These are phyloP conservation scores for Leccinum griseonigrum DNA, from an alignment of 1,284 basidiomycete species.

Conservation along the genomic window DNA sequence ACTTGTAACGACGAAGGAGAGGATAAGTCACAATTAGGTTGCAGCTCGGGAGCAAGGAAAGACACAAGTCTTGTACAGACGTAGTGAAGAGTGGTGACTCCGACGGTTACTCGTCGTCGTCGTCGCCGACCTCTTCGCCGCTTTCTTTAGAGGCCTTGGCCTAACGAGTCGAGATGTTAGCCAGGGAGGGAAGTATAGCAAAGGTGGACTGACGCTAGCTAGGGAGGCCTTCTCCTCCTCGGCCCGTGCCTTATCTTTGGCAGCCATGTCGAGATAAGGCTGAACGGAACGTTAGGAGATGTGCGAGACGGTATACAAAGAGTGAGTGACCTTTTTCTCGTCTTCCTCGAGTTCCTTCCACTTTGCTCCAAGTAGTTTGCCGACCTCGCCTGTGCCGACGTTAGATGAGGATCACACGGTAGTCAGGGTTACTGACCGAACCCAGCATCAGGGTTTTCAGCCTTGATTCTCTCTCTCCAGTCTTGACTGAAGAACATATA, in stretches of 20 bases:
- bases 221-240: conserved; percentile 80
- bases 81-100: neutral
- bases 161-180: conserved; percentile 1
- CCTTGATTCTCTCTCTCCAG: conserved; percentile 92
- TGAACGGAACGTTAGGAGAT: conserved; percentile 34
- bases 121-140: conserved; percentile 58
- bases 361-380: conserved; percentile 84
- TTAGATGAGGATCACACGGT: conserved; percentile 10
- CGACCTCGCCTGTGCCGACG: conserved; percentile 63
- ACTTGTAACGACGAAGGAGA: conserved; percentile 16
- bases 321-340: conserved; percentile 72
- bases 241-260: conserved; percentile 81
- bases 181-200: fast-evolving
- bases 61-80: conserved; percentile 14
- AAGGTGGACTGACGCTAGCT: conserved; percentile 53
- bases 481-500: conserved; percentile 99
- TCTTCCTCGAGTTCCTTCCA: conserved; percentile 86
- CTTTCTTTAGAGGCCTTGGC: conserved; percentile 47
- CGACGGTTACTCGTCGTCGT: conserved; percentile 46
- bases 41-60: conserved; percentile 4
- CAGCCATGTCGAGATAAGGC: conserved; percentile 91
- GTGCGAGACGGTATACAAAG: neutral
- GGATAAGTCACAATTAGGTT: conserved; percentile 21
- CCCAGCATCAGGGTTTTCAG: conserved; percentile 91
- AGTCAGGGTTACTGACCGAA: conserved; percentile 63